Evolutionary conservation across 2,329 filamentous ascomycete genomes (phyloP), one percentile per base, ranked within the genome.

Genomic region (Colletotrichum noveboracense): DNA sequence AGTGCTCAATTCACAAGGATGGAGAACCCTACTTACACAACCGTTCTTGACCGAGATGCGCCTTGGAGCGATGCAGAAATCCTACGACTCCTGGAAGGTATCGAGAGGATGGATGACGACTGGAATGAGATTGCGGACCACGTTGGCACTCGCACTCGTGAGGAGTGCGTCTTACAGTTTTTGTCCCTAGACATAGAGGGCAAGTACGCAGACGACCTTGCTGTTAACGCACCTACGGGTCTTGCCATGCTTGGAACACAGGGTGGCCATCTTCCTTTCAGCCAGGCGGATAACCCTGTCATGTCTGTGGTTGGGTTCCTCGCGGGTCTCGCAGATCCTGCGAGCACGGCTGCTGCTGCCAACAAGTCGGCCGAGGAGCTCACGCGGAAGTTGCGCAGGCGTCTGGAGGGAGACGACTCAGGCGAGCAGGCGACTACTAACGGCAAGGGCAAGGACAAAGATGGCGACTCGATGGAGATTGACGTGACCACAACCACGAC

Each of bases 151-250:
- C 93, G 96, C 76, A 98, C 96, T 3, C 91, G 95, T 69, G 97
- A 99, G 84, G 96, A 99, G 86, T 99, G 97, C 83, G 96, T 98
- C 18, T 90, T 98, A 80, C 97, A 98, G 83, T 99, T 99, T 87
- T 85, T 99, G 78, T 96, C 98, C 82, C 89, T 99, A 43, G 96
- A 98, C 79, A 99, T 99, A 77, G 97, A 98, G 84, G 96, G 98
- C 87, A 97, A 98, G 84, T 99, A 98, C 82, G 88, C 98, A 12
- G 96, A 98, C 80, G 93, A 96, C 80, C 75, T 78, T 16, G 80
- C 84, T 13, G 84, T 90, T 69, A 88, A 87, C 74, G 88, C 88
- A 64, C 89, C 88, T 13, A 90, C 87, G 2, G 91, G 92, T 9
- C 87, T 94, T 71, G 88, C 91, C 71, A 88, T 94, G 88, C 88